Evolutionary conservation across 176 grass and related monocot genomes (phyloP).

Genomic region (Leersia perrieri): DNA sequence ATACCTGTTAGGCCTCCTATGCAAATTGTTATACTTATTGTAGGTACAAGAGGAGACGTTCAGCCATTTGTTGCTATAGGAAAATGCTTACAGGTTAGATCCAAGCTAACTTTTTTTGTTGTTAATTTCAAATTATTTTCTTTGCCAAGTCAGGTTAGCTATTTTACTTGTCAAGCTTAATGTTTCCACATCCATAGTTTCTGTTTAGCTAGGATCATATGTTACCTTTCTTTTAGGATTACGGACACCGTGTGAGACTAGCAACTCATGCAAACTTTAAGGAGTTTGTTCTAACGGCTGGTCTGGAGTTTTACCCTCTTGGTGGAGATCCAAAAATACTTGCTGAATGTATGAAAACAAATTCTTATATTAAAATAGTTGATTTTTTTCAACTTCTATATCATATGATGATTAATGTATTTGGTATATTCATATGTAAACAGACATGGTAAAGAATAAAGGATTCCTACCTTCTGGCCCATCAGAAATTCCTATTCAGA

Average conservation of each 20-base stretch:
- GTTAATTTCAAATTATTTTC: background rate
- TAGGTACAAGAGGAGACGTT: constrained; percentile 96
- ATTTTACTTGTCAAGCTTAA: constrained; percentile 7
- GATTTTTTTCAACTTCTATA: background rate
- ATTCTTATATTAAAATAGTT: background rate
- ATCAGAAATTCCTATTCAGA: constrained; percentile 88
- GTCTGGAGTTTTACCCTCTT: constrained; percentile 89
- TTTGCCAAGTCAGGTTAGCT: constrained; percentile 2
- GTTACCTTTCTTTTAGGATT: constrained; percentile 53
- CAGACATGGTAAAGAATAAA: constrained; percentile 99
- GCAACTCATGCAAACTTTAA: constrained; percentile 98
- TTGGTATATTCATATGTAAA: constrained; percentile 24
- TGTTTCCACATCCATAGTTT: background rate
- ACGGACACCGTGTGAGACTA: constrained; percentile 88
- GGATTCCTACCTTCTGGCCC: constrained; percentile 88
- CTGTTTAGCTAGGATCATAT: background rate
- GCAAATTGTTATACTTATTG: constrained; percentile 95
- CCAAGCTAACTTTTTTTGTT: constrained; percentile 27
- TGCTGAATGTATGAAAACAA: constrained; percentile 62
- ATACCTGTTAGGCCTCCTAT: constrained; percentile 73
- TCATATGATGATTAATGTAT: background rate
- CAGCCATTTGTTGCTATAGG: constrained; percentile 98
- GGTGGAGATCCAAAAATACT: constrained; percentile 95
- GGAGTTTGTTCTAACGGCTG: constrained; percentile 87
- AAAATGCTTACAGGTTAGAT: constrained; percentile 80